Evolutionary conservation across 306 rosid species (phyloP).

Genomic region (Chamaecrista fasciculata): DNA sequence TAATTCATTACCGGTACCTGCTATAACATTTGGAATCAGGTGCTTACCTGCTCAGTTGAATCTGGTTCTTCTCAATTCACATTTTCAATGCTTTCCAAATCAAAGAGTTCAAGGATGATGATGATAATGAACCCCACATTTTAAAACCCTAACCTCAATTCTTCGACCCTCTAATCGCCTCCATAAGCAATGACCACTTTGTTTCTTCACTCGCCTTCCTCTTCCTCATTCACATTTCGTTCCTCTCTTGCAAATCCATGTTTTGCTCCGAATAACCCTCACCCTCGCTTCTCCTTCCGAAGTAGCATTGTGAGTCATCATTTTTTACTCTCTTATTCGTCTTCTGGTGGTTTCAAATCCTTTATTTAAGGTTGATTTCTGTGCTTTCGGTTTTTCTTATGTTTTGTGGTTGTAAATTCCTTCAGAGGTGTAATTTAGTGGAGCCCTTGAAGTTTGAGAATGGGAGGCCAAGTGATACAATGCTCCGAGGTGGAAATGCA

Average conservation of each 20-base stretch:
- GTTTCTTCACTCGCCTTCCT: constrained; percentile 30
- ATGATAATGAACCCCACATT: background rate
- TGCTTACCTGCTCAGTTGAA: too few relatives aligned
- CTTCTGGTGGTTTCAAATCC: background rate
- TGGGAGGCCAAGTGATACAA: constrained; percentile 47
- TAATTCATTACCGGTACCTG: too few relatives aligned
- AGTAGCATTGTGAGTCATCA: constrained; percentile 39
- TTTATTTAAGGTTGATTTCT: background rate
- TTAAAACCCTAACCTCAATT: background rate
- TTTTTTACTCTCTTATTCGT: background rate
- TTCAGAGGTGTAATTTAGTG: constrained; percentile 46
- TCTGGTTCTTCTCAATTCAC: too few relatives aligned
- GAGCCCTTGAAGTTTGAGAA: constrained; percentile 54
- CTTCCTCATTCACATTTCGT: constrained; percentile 6
- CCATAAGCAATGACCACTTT: constrained; percentile 35
- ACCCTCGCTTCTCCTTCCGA: constrained; percentile 18
- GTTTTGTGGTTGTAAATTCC: background rate
- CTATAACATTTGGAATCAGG: too few relatives aligned
- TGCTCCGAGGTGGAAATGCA: constrained; percentile 17
- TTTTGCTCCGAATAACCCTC: background rate
- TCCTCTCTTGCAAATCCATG: constrained; percentile 10
- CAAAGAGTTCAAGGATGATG: too few relatives aligned
- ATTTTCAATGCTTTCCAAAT: background rate
- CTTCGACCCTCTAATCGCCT: background rate
- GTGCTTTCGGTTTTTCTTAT: background rate